Conservation (phyloP, 306 rosid species). For the Trifolium dubium region DNA sequence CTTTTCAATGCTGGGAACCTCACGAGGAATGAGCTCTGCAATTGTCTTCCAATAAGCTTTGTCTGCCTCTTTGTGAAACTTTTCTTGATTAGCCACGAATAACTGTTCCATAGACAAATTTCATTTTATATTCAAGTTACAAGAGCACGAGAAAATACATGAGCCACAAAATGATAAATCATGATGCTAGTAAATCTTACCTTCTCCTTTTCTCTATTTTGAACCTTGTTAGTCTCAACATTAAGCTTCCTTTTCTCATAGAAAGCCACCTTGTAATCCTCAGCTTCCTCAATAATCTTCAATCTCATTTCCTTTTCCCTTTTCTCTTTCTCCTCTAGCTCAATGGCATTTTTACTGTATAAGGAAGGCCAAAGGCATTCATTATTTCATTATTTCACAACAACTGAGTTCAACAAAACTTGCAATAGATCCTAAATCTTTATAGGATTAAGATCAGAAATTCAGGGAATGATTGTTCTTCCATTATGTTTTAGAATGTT, state of each 20-base stretch:
- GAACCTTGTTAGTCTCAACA: conserved; percentile 82
- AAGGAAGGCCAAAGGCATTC: conserved; percentile 44
- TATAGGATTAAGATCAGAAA: conserved; percentile 22
- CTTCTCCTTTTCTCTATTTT: conserved; percentile 96
- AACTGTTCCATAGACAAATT: conserved; percentile 56
- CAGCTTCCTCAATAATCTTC: conserved; percentile 94
- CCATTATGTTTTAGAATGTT: not conserved
- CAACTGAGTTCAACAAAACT: conserved; percentile 36
- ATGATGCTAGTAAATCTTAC: conserved; percentile 46
- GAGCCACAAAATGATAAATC: conserved; percentile 7
- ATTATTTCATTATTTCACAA: conserved; percentile 22
- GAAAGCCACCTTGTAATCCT: conserved; percentile 76
- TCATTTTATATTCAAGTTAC: conserved; percentile 22
- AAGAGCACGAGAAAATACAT: conserved; percentile 4
- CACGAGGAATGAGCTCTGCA: conserved; percentile 92
- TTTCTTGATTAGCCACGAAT: conserved; percentile 80
- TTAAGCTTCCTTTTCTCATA: conserved; percentile 95
- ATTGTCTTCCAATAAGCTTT: conserved; percentile 95
- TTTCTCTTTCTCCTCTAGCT: conserved; percentile 93
- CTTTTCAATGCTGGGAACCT: conserved; percentile 94
- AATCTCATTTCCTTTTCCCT: conserved; percentile 86
- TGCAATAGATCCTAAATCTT: conserved; percentile 25
- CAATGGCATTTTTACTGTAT: conserved; percentile 82
- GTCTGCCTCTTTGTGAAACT: conserved; percentile 97
- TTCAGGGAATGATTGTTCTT: conserved; percentile 7